Conservation (phyloP, 495 filamentous ascomycete species). For the Astrothelium subdiscretum region DNA sequence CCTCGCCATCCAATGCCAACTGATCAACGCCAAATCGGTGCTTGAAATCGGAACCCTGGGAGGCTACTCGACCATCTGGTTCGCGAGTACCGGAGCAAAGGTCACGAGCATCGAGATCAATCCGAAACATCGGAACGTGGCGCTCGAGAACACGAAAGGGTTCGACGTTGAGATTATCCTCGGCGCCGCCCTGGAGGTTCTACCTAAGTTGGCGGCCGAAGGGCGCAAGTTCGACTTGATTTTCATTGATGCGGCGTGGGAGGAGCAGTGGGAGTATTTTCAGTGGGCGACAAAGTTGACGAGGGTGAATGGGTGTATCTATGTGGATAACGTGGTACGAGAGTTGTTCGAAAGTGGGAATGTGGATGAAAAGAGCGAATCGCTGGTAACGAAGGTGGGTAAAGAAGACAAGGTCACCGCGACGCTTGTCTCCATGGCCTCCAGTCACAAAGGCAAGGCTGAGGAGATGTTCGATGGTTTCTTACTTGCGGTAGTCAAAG, state of each 20-base stretch:
- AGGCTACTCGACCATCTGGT: conserved; percentile 41
- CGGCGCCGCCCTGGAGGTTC: conserved; percentile 35
- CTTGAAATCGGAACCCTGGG: conserved; percentile 45
- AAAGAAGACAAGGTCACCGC: conserved; percentile 35
- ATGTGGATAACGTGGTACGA: conserved; percentile 40
- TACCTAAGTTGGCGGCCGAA: conserved; percentile 31
- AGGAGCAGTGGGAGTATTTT: conserved; percentile 40
- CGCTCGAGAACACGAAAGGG: conserved; percentile 31
- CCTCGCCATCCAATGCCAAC: conserved; percentile 29
- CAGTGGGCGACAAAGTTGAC: conserved; percentile 32
- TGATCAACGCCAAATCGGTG: conserved; percentile 28
- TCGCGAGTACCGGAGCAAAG: conserved; percentile 30
- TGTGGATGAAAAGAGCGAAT: conserved; percentile 8
- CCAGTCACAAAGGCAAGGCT: conserved; percentile 9
- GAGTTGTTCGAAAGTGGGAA: conserved; percentile 18
- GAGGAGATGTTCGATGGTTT: conserved; percentile 14
- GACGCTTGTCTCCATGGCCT: conserved; percentile 38
- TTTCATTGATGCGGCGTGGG: conserved; percentile 41
- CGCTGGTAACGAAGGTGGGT: conserved; percentile 33
- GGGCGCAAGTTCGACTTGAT: conserved; percentile 37
- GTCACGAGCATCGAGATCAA: conserved; percentile 39
- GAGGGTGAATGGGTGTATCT: conserved; percentile 28
- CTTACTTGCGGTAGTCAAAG: conserved; percentile 11
- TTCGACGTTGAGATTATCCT: conserved; percentile 33
- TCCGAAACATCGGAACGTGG: conserved; percentile 30